phyloP scores from a whole-genome alignment of 148 eudicot species.

The Nepenthes gracilis region DNA sequence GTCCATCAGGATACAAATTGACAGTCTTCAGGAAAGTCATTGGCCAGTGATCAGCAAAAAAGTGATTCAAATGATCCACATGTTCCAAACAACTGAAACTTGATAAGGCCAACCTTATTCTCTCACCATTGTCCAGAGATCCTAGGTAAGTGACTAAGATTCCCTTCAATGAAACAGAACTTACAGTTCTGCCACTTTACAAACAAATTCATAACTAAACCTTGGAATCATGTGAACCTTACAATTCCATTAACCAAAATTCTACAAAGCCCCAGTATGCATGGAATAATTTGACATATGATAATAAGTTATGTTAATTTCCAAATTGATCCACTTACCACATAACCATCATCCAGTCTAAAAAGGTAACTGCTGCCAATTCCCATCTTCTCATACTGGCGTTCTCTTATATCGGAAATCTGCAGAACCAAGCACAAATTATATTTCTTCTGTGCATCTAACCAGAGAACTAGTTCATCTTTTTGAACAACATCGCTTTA shows the following conservation, averaged over 20 bases:
- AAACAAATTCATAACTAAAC: not conserved
- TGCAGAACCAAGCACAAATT: slow-evolving; percentile 15
- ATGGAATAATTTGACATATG: too few species aligned
- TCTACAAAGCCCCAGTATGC: not conserved
- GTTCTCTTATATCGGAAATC: slow-evolving; percentile 96
- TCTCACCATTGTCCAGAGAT: too few species aligned
- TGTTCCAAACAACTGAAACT: too few species aligned
- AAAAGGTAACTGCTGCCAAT: slow-evolving; percentile 99
- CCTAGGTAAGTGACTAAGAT: too few species aligned
- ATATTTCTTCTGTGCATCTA: not conserved
- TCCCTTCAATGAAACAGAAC: too few species aligned
- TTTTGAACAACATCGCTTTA: too few species aligned
- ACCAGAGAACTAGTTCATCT: not conserved
- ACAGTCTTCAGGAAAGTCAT: too few species aligned
- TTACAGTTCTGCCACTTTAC: not conserved
- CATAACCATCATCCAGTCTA: slow-evolving; percentile 96
- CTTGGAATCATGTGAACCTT: not conserved
- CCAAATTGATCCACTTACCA: slow-evolving; percentile 39
- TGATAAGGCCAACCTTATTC: too few species aligned
- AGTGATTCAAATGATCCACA: too few species aligned
- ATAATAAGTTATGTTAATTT: too few species aligned
- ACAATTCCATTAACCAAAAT: not conserved
- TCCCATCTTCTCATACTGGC: slow-evolving; percentile 89
- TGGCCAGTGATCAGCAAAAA: too few species aligned
- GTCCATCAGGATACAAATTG: too few species aligned